These are phyloP conservation scores for Cardiospermum halicacabum DNA, from an alignment of 345 rosid species.

Conservation along the genomic window DNA sequence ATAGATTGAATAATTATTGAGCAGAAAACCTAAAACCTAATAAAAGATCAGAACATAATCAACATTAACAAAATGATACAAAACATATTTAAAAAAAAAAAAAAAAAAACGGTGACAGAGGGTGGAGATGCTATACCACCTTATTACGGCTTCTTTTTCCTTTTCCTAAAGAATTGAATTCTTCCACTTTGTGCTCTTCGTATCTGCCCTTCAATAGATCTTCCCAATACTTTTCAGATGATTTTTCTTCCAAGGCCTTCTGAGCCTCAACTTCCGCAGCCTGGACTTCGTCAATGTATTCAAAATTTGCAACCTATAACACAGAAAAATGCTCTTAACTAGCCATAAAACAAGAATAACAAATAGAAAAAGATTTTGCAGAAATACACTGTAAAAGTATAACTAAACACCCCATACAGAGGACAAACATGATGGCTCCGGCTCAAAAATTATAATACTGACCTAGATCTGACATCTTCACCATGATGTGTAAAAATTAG, in stretches of 20 bases:
- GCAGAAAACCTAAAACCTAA: background rate
- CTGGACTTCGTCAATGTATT: slow-evolving; percentile 81
- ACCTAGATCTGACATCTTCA: background rate
- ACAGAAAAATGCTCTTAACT: slow-evolving; percentile 10
- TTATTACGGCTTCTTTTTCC: slow-evolving; percentile 93
- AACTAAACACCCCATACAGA: background rate
- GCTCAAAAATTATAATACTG: background rate
- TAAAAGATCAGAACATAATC: background rate
- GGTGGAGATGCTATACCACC: slow-evolving; percentile 47
- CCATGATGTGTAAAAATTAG: background rate
- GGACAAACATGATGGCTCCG: background rate
- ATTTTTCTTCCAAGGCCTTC: slow-evolving; percentile 54
- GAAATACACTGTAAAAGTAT: background rate
- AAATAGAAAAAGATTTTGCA: background rate
- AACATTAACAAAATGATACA: too few relatives aligned
- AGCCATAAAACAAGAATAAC: slow-evolving; percentile 10
- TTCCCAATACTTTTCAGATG: slow-evolving; percentile 91
- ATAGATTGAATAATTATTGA: background rate
- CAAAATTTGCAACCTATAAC: slow-evolving; percentile 91
- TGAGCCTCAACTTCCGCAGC: slow-evolving; percentile 63
- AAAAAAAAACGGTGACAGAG: background rate
- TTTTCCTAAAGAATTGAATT: slow-evolving; percentile 81
- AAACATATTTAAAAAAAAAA: too few relatives aligned
- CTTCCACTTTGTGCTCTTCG: slow-evolving; percentile 82
- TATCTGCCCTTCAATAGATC: slow-evolving; percentile 76